A percentile compares a stretch with the other conserved stretches of the same genome.
phyloP scores from a whole-genome alignment of 2,329 filamentous ascomycete species.

The Aspergillus pseudoglaucus region DNA sequence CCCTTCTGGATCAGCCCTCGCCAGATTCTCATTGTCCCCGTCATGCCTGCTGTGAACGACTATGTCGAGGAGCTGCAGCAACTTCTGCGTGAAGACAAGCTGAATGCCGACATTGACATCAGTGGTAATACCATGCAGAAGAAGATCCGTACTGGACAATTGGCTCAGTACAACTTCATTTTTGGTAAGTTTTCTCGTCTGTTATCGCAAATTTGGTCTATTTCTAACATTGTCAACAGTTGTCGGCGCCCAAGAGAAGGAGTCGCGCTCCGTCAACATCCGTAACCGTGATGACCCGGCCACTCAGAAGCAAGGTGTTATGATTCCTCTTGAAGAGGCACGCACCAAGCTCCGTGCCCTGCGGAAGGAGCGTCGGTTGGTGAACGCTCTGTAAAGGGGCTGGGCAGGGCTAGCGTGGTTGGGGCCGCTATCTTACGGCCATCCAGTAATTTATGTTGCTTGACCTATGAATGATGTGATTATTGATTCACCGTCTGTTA shows the following conservation, averaged over 20 bases:
- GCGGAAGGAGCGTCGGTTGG: slow-evolving; percentile 41
- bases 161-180: slow-evolving; percentile 47
- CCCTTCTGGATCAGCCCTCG: slow-evolving; percentile 48
- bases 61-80: slow-evolving; percentile 43
- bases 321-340: slow-evolving; percentile 55
- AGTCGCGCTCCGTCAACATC: slow-evolving; percentile 55
- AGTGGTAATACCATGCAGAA: slow-evolving; percentile 47
- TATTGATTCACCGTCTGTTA: slow-evolving; percentile 1
- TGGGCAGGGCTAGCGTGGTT: slow-evolving; percentile 10
- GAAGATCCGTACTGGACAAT: slow-evolving; percentile 46
- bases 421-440: not conserved
- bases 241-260: slow-evolving; percentile 57
- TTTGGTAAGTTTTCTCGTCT: slow-evolving; percentile 33
- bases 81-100: slow-evolving; percentile 39
- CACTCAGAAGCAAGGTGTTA: slow-evolving; percentile 56
- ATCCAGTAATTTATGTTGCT: not conserved
- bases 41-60: slow-evolving; percentile 45
- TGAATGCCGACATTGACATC: slow-evolving; percentile 44
- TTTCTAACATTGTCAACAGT: slow-evolving; percentile 35
- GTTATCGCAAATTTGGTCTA: not conserved
- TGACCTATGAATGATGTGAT: slow-evolving; percentile 1
- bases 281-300: slow-evolving; percentile 57
- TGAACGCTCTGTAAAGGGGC: slow-evolving; percentile 31
- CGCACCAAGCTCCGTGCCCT: slow-evolving; percentile 46
- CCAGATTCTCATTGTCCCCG: slow-evolving; percentile 45